Conservation (phyloP, 805 yeast species). For the Isabelozyma gotoi region DNA sequence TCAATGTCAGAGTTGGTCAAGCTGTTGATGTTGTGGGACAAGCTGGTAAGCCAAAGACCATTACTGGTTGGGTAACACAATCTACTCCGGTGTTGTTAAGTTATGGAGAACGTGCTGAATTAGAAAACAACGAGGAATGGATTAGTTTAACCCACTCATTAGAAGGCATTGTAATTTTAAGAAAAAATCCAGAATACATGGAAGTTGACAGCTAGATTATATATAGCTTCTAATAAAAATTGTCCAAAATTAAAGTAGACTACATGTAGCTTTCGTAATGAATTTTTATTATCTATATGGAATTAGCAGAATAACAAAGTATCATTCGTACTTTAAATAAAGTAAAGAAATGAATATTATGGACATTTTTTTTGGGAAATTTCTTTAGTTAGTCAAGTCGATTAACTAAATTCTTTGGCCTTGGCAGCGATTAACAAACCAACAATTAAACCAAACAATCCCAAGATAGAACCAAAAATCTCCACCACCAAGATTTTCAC, state of each 20-base stretch:
- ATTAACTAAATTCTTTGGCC: conserved; percentile 81
- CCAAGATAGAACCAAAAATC: conserved; percentile 95
- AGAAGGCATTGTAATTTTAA: conserved; percentile 92
- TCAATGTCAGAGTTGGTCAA: conserved; percentile 96
- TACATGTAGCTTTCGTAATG: not conserved
- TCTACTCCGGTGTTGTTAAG: conserved; percentile 94
- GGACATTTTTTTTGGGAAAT: not conserved
- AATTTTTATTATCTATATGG: not conserved
- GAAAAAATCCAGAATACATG: conserved; percentile 83
- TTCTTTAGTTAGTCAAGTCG: too few species aligned
- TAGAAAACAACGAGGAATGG: conserved; percentile 88
- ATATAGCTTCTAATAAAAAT: too few species aligned
- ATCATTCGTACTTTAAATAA: not conserved
- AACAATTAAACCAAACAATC: conserved; percentile 93
- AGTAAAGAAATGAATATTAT: not conserved
- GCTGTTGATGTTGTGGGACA: conserved; percentile 99
- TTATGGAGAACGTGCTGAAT: conserved; percentile 94
- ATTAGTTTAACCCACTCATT: conserved; percentile 74
- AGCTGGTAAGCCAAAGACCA: conserved; percentile 98
- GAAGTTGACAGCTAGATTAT: conserved; percentile 53
- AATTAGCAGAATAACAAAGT: not conserved
- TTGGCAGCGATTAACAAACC: conserved; percentile 97
- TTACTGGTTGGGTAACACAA: conserved; percentile 99
- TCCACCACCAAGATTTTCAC: conserved; percentile 96
- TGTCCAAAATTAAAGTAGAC: too few species aligned